Conservation (phyloP, 2,329 filamentous ascomycete genomes). For the Arthrobotrys sinensis region DNA sequence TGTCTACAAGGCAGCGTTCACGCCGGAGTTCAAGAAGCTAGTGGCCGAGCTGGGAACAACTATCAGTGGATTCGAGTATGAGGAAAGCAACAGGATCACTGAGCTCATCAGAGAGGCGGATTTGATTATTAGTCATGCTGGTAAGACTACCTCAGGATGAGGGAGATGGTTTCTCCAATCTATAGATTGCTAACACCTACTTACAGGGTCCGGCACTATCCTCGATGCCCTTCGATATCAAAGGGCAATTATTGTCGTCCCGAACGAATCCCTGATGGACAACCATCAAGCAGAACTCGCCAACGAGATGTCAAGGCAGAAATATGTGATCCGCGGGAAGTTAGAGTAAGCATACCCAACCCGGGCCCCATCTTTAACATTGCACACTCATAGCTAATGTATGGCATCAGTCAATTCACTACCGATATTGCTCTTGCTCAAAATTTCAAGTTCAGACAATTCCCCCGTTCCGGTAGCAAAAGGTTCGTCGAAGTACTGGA, state of each 20-base stretch:
- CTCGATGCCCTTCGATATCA: conserved; percentile 83
- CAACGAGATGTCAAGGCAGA: conserved; percentile 78
- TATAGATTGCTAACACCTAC: not conserved
- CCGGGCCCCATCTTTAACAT: too few relatives aligned
- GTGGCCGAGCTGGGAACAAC: conserved; percentile 55
- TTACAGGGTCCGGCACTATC: conserved; percentile 86
- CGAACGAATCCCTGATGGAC: conserved; percentile 84
- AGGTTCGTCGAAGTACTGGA: conserved; percentile 67
- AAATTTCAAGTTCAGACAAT: conserved; percentile 60
- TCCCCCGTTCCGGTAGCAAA: conserved; percentile 64
- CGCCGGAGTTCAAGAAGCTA: conserved; percentile 33
- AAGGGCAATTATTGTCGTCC: conserved; percentile 87
- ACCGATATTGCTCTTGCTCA: conserved; percentile 57
- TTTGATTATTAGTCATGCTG: conserved; percentile 89
- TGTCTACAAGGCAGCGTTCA: conserved; percentile 40
- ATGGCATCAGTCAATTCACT: conserved; percentile 22
- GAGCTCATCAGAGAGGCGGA: conserved; percentile 73
- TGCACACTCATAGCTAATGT: not conserved
- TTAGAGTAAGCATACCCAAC: conserved; percentile 72
- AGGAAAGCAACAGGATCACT: conserved; percentile 72
- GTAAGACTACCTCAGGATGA: conserved; percentile 69
- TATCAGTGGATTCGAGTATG: conserved; percentile 78
- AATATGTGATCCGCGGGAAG: conserved; percentile 81
- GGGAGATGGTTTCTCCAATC: not conserved
- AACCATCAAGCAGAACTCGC: conserved; percentile 95